phyloP scores from a whole-genome alignment of 2,329 filamentous ascomycete species.

The Magnaporthales sp. region DNA sequence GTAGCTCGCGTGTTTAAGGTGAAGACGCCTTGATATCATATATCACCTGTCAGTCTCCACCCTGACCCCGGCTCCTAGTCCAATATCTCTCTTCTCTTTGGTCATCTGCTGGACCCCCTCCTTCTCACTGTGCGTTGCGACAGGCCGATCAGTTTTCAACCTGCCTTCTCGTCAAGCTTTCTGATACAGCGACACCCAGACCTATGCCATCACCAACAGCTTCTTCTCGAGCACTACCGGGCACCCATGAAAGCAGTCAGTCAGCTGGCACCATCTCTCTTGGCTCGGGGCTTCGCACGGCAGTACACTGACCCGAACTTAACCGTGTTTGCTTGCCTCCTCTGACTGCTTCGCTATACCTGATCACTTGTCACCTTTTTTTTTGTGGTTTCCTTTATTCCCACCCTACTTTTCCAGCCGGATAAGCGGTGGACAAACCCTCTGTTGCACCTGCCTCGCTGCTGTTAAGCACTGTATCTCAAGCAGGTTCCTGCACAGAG shows the following conservation, averaged over 20 bases:
- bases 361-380: constrained; percentile 6
- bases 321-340: background rate
- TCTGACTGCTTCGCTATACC: background rate
- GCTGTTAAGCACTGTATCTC: background rate
- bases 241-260: background rate
- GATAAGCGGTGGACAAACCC: background rate
- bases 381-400: background rate
- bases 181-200: background rate
- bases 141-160: background rate
- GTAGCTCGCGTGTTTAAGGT: background rate
- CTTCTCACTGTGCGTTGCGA: background rate
- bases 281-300: background rate
- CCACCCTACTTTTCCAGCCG: background rate
- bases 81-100: background rate
- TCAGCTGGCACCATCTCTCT: background rate
- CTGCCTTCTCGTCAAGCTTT: background rate
- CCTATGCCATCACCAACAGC: background rate
- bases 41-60: background rate
- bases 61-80: background rate
- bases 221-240: background rate
- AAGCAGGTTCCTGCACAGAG: background rate
- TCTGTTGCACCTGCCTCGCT: background rate
- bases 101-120: background rate
- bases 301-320: background rate
- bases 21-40: background rate